Evolutionary conservation across 1,284 basidiomycete species (phyloP).

Genomic region (Porogramme epimiltina): DNA sequence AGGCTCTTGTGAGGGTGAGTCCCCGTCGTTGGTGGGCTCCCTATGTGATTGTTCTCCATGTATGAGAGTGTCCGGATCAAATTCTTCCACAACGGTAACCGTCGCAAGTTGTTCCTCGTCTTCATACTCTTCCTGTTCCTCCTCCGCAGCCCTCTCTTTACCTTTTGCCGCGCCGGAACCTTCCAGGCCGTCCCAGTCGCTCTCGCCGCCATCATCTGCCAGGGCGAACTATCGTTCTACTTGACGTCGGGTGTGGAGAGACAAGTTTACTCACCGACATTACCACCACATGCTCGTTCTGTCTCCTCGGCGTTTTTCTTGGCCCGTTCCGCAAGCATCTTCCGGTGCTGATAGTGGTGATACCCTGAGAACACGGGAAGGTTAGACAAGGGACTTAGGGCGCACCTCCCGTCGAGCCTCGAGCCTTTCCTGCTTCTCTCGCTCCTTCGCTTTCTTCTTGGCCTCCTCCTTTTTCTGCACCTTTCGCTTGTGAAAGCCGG

Average conservation of each 20-base stretch:
- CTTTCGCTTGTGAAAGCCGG: conserved; percentile 88
- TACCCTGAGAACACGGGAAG: neutral
- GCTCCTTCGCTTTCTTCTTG: conserved; percentile 64
- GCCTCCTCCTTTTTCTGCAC: conserved; percentile 72
- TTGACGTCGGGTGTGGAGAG: too few relatives aligned
- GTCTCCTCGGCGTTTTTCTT: conserved; percentile 67
- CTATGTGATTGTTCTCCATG: conserved; percentile 40
- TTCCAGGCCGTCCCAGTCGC: conserved; percentile 47
- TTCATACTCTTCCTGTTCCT: conserved; percentile 64
- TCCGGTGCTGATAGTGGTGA: conserved; percentile 55
- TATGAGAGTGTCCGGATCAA: conserved; percentile 64
- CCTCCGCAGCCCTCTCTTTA: conserved; percentile 34
- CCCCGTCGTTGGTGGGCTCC: neutral
- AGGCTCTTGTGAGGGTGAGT: neutral
- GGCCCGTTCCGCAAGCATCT: conserved; percentile 69
- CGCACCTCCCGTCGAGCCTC: conserved; percentile 70
- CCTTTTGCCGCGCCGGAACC: conserved; percentile 26
- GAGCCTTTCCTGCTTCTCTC: conserved; percentile 69
- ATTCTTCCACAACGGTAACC: conserved; percentile 81
- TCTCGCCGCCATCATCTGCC: conserved; percentile 34
- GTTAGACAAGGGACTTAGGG: conserved; percentile 11
- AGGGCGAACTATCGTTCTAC: conserved; percentile 3
- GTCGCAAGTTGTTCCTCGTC: conserved; percentile 79
- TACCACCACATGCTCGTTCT: conserved; percentile 69
- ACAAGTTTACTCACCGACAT: conserved; percentile 39